Evolutionary conservation across 768 basidiomycete species (phyloP).

Genomic region (Russula olivacea): DNA sequence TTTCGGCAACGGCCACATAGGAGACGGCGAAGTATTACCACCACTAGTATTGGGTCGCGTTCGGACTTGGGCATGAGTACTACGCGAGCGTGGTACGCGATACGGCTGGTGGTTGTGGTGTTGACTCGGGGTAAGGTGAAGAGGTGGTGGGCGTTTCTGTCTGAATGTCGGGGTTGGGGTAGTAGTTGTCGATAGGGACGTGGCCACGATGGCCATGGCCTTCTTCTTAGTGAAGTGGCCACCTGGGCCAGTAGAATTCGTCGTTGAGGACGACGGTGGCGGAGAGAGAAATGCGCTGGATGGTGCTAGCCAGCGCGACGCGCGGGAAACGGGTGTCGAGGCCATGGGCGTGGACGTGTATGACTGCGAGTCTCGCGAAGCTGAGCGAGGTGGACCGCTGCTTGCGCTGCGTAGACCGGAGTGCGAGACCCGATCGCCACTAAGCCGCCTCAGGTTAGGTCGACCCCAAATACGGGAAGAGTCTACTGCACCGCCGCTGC

Average conservation of each 20-base stretch:
- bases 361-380: not conserved
- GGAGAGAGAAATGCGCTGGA: not conserved
- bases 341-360: slow-evolving; percentile 1
- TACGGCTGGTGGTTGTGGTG: not conserved
- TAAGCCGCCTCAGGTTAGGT: slow-evolving; percentile 46
- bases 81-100: slow-evolving; percentile 2
- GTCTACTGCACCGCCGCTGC: slow-evolving; percentile 20
- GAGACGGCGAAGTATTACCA: not conserved
- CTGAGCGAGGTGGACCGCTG: slow-evolving; percentile 23
- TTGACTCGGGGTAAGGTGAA: slow-evolving; percentile 3
- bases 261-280: not conserved
- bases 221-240: not conserved
- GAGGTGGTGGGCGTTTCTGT: not conserved
- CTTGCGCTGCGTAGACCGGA: slow-evolving; percentile 36
- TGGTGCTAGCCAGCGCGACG: slow-evolving; percentile 16
- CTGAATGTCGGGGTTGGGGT: slow-evolving; percentile 19
- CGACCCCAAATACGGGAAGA: slow-evolving; percentile 51
- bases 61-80: not conserved
- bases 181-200: slow-evolving; percentile 25
- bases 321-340: not conserved
- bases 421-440: slow-evolving; percentile 42
- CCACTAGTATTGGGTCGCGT: not conserved
- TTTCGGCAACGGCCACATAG: slow-evolving; percentile 12
- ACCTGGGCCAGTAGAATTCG: not conserved
- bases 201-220: not conserved